A percentile compares a stretch with the other conserved stretches of the same genome.
Conservation (phyloP, 140 eudicot genomes). For the Cichorium intybus region DNA sequence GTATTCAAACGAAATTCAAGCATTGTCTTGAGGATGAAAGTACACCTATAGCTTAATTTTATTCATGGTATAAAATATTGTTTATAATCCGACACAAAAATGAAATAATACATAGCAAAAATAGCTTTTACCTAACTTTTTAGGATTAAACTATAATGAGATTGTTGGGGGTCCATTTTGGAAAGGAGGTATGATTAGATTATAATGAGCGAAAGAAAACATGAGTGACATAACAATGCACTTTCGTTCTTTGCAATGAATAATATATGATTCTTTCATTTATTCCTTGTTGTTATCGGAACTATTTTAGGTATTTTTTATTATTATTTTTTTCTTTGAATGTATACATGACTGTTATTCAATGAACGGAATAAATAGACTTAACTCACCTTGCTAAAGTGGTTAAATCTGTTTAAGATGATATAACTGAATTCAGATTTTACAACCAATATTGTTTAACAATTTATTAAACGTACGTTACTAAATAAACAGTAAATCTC, state of each 20-base stretch:
- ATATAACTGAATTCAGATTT: not conserved
- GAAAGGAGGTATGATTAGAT: conserved; percentile 7
- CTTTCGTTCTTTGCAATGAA: not conserved
- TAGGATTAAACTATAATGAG: not conserved
- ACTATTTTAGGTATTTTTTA: not conserved
- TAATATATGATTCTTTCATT: not conserved
- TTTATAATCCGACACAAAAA: too few species aligned
- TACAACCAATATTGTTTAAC: too few species aligned
- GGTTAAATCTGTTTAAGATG: not conserved
- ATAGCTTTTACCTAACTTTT: conserved; percentile 16
- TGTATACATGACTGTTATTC: not conserved
- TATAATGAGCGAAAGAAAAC: not conserved
- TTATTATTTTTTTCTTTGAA: not conserved
- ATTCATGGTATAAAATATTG: too few species aligned
- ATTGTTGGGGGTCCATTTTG: conserved; percentile 4
- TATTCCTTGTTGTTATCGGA: conserved; percentile 1
- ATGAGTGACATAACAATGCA: not conserved
- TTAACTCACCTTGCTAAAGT: not conserved
- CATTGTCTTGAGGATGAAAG: too few species aligned
- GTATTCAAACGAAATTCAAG: too few species aligned
- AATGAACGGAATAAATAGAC: conserved; percentile 1
- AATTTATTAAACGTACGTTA: too few species aligned
- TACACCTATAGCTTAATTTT: too few species aligned
- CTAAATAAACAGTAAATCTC: too few species aligned
- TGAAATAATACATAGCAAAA: not conserved